These are phyloP conservation scores for Cunninghamia lanceolata DNA, from an alignment of 75 land plant species.

Conservation along the genomic window DNA sequence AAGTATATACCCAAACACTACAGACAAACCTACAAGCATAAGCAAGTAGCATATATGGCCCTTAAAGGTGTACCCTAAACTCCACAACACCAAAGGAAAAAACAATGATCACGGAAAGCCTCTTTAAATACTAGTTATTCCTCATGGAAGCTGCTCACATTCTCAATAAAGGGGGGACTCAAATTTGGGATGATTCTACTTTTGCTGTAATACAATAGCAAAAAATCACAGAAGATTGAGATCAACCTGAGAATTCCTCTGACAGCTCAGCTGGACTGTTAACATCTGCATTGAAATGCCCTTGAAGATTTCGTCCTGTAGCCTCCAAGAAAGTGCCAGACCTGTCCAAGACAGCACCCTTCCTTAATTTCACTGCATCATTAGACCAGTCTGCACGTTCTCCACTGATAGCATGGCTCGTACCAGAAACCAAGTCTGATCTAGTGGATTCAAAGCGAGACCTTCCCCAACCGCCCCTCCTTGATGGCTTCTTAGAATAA, in stretches of 20 bases:
- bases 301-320: conserved; percentile 16
- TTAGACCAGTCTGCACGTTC: conserved; percentile 31
- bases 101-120: not conserved
- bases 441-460: conserved; percentile 46
- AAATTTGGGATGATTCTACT: not conserved
- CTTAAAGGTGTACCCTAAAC: not conserved
- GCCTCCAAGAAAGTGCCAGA: conserved; percentile 29
- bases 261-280: conserved; percentile 20
- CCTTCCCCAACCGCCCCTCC: conserved; percentile 17
- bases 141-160: conserved; percentile 1
- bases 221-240: conserved; percentile 4
- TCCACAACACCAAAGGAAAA: not conserved
- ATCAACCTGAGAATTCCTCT: conserved; percentile 47
- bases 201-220: conserved; percentile 2
- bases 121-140: not conserved
- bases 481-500: conserved; percentile 23
- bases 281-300: conserved; percentile 2
- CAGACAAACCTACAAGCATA: not conserved
- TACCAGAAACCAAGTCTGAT: conserved; percentile 51
- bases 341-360: conserved; percentile 31
- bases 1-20: not conserved
- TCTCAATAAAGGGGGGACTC: not conserved
- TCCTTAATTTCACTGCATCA: conserved; percentile 32
- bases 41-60: conserved; percentile 3
- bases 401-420: conserved; percentile 49